A percentile compares a stretch with the other conserved stretches of the same genome.
These are phyloP conservation scores for Ceriops tagal DNA, from an alignment of 345 rosid species.

Conservation along the genomic window DNA sequence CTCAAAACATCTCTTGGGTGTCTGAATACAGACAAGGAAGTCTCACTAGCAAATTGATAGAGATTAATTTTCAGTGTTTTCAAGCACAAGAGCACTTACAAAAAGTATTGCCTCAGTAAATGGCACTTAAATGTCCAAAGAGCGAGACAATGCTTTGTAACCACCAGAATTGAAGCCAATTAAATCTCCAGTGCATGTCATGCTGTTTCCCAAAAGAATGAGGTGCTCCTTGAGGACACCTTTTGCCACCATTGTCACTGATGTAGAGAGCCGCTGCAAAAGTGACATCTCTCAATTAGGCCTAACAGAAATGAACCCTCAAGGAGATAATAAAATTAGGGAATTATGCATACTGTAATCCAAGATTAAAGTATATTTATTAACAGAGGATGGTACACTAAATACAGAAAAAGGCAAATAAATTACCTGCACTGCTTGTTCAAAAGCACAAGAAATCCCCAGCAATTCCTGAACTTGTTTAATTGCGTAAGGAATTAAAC, in stretches of 20 bases:
- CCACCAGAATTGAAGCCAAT: constrained; percentile 90
- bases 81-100: constrained; percentile 44
- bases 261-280: constrained; percentile 83
- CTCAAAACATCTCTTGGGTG: constrained; percentile 85
- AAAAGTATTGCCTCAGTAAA: constrained; percentile 89
- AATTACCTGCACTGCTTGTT: constrained; percentile 84
- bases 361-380: neutral
- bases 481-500: constrained; percentile 80
- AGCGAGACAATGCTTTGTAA: constrained; percentile 62
- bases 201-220: constrained; percentile 75
- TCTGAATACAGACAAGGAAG: constrained; percentile 34
- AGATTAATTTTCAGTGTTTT: constrained; percentile 7
- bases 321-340: too few species aligned
- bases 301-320: neutral
- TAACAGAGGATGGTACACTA: neutral
- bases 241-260: constrained; percentile 75
- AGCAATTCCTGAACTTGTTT: constrained; percentile 90
- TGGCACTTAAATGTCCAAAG: constrained; percentile 82
- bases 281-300: constrained; percentile 1
- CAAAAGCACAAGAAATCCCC: constrained; percentile 87
- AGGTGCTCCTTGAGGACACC: constrained; percentile 89
- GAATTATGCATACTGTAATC: neutral
- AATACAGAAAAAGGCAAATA: neutral
- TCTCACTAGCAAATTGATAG: neutral
- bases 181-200: constrained; percentile 84